Conservation (phyloP, 1,284 basidiomycete genomes). For the Ceratorhiza oryzae-sativae region DNA sequence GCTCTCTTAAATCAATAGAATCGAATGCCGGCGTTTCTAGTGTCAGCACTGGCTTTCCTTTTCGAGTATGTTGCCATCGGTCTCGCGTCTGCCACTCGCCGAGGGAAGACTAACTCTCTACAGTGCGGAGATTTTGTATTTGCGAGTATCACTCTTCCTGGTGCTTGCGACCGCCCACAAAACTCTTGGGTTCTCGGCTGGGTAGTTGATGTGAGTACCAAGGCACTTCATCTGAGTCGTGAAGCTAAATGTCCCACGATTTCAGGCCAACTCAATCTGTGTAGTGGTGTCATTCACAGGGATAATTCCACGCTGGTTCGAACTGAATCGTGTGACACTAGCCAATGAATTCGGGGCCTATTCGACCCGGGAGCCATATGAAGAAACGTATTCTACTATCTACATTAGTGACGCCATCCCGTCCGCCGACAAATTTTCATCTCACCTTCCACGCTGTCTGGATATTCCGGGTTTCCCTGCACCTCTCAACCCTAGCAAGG, state of each 20-base stretch:
- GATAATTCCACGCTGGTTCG: neutral
- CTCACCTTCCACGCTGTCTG: neutral
- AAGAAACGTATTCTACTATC: neutral
- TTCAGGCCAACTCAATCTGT: neutral
- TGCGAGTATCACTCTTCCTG: neutral
- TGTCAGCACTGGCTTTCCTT: neutral
- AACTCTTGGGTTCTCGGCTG: conserved; percentile 6
- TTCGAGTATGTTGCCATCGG: neutral
- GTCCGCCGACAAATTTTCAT: no score
- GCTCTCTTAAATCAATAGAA: neutral
- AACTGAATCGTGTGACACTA: neutral
- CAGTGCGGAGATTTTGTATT: neutral
- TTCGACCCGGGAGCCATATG: neutral
- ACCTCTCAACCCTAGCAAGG: no score
- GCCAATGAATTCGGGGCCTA: neutral
- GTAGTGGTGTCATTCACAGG: neutral
- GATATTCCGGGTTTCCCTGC: neutral
- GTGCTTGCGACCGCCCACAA: neutral
- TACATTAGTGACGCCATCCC: conserved; percentile 12
- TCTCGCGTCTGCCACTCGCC: no score
- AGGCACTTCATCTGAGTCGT: neutral
- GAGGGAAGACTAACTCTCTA: neutral
- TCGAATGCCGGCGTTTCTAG: neutral
- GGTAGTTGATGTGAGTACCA: neutral
- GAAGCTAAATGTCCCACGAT: neutral